Percentiles rank a stretch among this genome's conserved stretches.
Conservation (phyloP, 1,284 basidiomycete species). For the Trichosporon ovoides region DNA sequence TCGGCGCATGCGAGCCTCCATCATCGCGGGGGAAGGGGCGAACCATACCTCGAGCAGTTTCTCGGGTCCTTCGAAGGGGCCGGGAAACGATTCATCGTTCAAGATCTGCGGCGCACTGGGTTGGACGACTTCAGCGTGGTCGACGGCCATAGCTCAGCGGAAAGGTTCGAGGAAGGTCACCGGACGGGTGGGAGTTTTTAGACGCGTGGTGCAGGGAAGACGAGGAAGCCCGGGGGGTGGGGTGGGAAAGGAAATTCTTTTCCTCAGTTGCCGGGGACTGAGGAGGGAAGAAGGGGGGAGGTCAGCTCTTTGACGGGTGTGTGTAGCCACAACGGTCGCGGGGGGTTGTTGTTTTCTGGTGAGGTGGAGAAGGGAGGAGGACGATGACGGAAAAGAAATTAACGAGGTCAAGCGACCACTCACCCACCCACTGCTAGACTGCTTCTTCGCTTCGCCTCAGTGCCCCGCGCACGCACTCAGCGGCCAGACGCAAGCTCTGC, state of each 20-base stretch:
- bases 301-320: neutral
- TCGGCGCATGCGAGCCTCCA: slow-evolving; percentile 1
- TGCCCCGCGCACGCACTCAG: no score
- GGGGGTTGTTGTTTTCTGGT: neutral
- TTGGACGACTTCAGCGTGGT: neutral
- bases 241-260: neutral
- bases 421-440: neutral
- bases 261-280: slow-evolving; percentile 6
- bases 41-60: slow-evolving; percentile 99
- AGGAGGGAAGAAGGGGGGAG: slow-evolving; percentile 1
- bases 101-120: slow-evolving; percentile 1
- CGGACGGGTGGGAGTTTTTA: neutral
- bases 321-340: slow-evolving; percentile 5
- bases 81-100: slow-evolving; percentile 31
- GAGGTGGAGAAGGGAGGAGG: neutral
- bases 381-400: neutral
- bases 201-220: no score
- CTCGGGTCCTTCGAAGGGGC: slow-evolving; percentile 62
- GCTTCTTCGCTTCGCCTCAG: neutral
- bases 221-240: neutral
- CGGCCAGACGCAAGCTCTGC: no score
- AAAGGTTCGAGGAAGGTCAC: neutral
- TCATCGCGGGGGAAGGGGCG: slow-evolving; percentile 58
- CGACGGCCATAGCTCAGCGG: slow-evolving; percentile 1
- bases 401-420: neutral